These are phyloP conservation scores for Candida parachauliodes DNA, from an alignment of 805 yeast species.

Conservation along the genomic window DNA sequence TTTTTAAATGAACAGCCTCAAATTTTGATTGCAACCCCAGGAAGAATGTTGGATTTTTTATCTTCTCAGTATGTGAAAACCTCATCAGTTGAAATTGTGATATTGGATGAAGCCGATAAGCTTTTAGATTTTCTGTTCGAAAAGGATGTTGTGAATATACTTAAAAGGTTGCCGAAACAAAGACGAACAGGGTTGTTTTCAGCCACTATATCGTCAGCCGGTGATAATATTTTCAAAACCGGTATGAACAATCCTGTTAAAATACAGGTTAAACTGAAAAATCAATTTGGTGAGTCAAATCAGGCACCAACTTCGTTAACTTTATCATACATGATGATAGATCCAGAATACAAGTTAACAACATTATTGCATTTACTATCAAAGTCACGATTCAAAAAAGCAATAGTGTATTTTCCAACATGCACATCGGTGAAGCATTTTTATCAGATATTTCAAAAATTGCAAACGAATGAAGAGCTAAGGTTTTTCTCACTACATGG, in stretches of 20 bases:
- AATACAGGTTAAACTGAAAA: constrained; percentile 63
- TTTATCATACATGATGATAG: constrained; percentile 55
- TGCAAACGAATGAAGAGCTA: constrained; percentile 29
- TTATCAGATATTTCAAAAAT: constrained; percentile 49
- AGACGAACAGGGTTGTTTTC: constrained; percentile 91
- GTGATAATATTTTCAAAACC: constrained; percentile 71
- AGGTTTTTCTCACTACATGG: constrained; percentile 82
- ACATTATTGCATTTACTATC: constrained; percentile 50
- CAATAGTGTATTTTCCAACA: constrained; percentile 90
- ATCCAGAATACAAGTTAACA: constrained; percentile 61
- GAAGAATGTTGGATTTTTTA: constrained; percentile 75
- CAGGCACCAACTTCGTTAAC: constrained; percentile 61
- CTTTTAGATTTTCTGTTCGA: constrained; percentile 75
- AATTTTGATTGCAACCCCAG: constrained; percentile 88
- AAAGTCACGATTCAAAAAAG: constrained; percentile 62
- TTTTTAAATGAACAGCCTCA: constrained; percentile 61
- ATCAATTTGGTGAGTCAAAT: constrained; percentile 19
- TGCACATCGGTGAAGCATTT: constrained; percentile 80
- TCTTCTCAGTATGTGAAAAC: constrained; percentile 56
- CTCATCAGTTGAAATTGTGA: constrained; percentile 62
- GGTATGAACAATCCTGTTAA: constrained; percentile 94
- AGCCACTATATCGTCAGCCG: constrained; percentile 86
- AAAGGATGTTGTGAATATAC: constrained; percentile 62
- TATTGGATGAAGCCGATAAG: constrained; percentile 92
- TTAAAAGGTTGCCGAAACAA: constrained; percentile 77